These are phyloP conservation scores for Dothiorella sarmentorum DNA, from an alignment of 2,329 filamentous ascomycete genomes.

Conservation along the genomic window DNA sequence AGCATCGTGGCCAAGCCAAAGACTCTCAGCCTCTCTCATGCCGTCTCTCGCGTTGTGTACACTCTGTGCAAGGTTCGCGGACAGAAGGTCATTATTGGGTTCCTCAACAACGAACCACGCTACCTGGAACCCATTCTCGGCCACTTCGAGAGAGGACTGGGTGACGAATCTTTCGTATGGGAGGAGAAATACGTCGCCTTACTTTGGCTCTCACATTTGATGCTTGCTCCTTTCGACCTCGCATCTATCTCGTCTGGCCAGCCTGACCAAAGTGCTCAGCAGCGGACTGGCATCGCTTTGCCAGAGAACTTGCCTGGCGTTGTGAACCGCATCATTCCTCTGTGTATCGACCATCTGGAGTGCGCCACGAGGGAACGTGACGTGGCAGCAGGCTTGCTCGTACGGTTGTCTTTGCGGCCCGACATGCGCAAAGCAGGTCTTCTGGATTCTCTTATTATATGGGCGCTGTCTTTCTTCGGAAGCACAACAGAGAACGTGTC, in stretches of 20 bases:
- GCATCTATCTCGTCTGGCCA: constrained; percentile 67
- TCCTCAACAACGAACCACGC: constrained; percentile 84
- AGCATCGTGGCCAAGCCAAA: background rate
- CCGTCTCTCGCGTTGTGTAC: constrained; percentile 78
- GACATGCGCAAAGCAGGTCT: constrained; percentile 83
- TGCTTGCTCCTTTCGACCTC: constrained; percentile 79
- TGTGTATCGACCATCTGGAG: constrained; percentile 69
- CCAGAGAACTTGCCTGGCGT: constrained; percentile 64
- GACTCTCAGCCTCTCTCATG: constrained; percentile 39
- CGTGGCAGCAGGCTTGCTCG: constrained; percentile 78
- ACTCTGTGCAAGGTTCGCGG: constrained; percentile 92
- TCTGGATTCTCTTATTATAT: constrained; percentile 63
- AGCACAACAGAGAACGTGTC: constrained; percentile 39
- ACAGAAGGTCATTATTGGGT: constrained; percentile 86
- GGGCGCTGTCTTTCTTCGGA: constrained; percentile 63
- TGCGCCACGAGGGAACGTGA: constrained; percentile 83
- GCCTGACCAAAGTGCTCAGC: constrained; percentile 36
- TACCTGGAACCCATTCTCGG: constrained; percentile 77
- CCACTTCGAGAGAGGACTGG: constrained; percentile 63
- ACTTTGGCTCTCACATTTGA: constrained; percentile 64
- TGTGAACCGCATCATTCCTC: constrained; percentile 63
- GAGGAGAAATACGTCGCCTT: constrained; percentile 84
- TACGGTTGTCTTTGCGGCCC: constrained; percentile 74
- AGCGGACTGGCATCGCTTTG: constrained; percentile 50
- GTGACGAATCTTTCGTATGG: constrained; percentile 54